These are phyloP conservation scores for Candolleomyces aberdarensis DNA, from an alignment of 768 basidiomycete species.

Conservation along the genomic window DNA sequence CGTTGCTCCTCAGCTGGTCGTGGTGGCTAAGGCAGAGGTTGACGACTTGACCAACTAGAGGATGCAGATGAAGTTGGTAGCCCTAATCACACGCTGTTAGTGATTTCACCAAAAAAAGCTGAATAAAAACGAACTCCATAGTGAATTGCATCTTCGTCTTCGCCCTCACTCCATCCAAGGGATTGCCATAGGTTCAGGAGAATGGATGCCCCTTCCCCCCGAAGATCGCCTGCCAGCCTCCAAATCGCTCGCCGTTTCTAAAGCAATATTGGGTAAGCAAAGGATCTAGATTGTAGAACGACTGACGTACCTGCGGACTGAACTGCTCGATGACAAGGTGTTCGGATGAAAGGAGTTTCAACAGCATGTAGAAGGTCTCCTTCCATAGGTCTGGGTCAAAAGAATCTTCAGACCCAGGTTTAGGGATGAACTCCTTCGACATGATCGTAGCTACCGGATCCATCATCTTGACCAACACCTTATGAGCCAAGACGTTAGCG, in stretches of 20 bases:
- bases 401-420: conserved; percentile 52
- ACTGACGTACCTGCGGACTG: conserved; percentile 72
- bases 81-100: conserved; percentile 43
- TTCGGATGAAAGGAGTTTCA: conserved; percentile 84
- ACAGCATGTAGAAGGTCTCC: conserved; percentile 75
- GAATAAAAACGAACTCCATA: conserved; percentile 56
- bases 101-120: not conserved
- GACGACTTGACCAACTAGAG: conserved; percentile 86
- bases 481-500: conserved; percentile 84
- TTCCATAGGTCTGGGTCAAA: conserved; percentile 83
- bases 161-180: conserved; percentile 70
- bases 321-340: conserved; percentile 94
- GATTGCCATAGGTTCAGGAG: conserved; percentile 82
- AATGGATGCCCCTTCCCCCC: conserved; percentile 85
- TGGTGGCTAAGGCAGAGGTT: conserved; percentile 94
- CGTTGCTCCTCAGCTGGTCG: conserved; percentile 85
- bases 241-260: conserved; percentile 95
- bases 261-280: not conserved
- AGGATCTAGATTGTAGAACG: not conserved
- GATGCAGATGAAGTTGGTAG: conserved; percentile 79
- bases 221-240: conserved; percentile 93
- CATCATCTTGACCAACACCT: conserved; percentile 84
- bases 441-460: conserved; percentile 78
- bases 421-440: conserved; percentile 77
- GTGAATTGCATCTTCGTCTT: conserved; percentile 44